Percentiles rank a stretch among this genome's conserved stretches.
These are phyloP conservation scores for Hanseniaspora lachancei DNA, from an alignment of 805 yeast genomes.

Conservation along the genomic window DNA sequence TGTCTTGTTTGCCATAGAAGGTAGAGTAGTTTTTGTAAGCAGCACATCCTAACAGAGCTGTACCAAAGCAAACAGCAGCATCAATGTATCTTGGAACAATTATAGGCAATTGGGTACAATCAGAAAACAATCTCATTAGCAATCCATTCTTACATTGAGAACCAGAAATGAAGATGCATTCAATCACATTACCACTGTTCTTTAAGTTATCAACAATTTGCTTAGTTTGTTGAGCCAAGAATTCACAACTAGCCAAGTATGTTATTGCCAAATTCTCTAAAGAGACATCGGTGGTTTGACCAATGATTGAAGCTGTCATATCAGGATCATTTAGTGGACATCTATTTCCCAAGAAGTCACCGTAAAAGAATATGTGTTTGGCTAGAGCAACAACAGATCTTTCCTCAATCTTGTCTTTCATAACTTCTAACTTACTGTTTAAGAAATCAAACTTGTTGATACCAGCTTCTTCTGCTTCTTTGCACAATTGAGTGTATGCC, in stretches of 20 bases:
- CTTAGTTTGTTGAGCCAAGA: constrained; percentile 92
- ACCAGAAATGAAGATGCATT: constrained; percentile 78
- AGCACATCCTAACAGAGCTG: constrained; percentile 88
- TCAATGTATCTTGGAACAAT: constrained; percentile 90
- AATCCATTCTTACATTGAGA: constrained; percentile 92
- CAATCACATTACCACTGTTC: constrained; percentile 61
- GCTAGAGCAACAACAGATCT: constrained; percentile 72
- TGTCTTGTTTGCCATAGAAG: constrained; percentile 3
- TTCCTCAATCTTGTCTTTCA: constrained; percentile 43
- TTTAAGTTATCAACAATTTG: constrained; percentile 85
- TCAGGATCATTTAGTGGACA: constrained; percentile 93
- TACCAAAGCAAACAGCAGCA: constrained; percentile 92
- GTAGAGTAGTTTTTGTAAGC: constrained; percentile 59
- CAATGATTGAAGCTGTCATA: constrained; percentile 86
- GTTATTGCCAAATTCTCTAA: constrained; percentile 72
- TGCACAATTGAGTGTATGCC: constrained; percentile 60
- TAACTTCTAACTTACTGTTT: constrained; percentile 57
- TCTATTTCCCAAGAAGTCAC: constrained; percentile 92
- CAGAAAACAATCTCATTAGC: constrained; percentile 79
- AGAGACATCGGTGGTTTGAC: constrained; percentile 82
- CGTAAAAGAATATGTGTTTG: constrained; percentile 78
- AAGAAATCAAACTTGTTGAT: constrained; percentile 71
- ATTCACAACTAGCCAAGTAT: constrained; percentile 90
- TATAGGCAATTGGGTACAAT: constrained; percentile 82
- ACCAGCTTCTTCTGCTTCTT: constrained; percentile 52